Base-by-base conservation (phyloP, 306 rosid species). In the Begonia loranthoides region DNA sequence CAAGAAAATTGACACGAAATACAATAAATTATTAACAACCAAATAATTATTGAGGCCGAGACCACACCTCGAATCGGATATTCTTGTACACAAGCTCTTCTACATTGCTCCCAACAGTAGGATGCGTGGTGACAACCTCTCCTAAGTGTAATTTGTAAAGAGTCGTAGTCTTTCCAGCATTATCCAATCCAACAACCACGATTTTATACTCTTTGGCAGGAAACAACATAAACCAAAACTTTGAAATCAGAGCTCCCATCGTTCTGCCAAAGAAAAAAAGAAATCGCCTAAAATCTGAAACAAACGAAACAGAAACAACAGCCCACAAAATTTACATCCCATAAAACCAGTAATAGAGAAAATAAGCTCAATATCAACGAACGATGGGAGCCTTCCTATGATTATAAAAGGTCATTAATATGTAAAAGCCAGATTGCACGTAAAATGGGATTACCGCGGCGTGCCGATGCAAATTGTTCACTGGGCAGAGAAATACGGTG, bases 71-170 rank as follows among this genome's bases (percentile, higher is more conserved):
- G 15, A 90, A 90, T 49, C 95, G 84, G 50, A 90, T 90, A 65
- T 90, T 90, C 73, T 90, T 90, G 59, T 90, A 90, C 38, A 90
- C 95, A 13, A 90, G 95, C 67, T 90, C 97, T 62, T 90, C 97
- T 5, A 90, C 94, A 66, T 90, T 90, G 76, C 97, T 90, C 17
- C 97, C 97, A 19, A 90, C 97, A 22, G 94, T 90, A 36, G 97
- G 95, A 65, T 90, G 87, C 5, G 97, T 90, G 13, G 95, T 90
- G 58, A 90, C 97, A 50, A 90, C 97, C 80, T 90, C 97, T 50
- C 95, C 97, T 59, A 90, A 69, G 76, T 90, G 95, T 57, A 90
- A 78, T 68, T 90, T 90, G 71, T 90, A 90, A 50, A 90, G 95
- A 45, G 97, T 90, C 1, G 95, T 90, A 15, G 97, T 90, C 70